Evolutionary conservation across 164 flowering plant genomes (phyloP).

Genomic region (Tinospora cordifolia): DNA sequence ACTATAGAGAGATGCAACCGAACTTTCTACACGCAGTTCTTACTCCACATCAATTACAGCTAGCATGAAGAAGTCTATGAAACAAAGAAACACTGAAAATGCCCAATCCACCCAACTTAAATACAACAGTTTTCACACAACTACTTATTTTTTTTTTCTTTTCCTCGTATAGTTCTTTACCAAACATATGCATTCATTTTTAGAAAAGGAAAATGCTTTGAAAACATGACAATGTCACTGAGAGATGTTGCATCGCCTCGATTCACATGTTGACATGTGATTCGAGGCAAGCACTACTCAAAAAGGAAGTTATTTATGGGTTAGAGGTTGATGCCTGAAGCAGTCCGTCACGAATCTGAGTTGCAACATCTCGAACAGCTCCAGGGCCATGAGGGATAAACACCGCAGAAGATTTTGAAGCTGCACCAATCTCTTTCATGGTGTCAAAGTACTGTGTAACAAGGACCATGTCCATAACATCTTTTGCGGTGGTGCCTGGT

Average conservation of each 20-base stretch:
- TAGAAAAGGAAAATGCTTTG: no score
- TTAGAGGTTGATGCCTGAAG: conserved; percentile 37
- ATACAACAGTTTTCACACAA: neutral
- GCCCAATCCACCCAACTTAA: no score
- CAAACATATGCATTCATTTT: no score
- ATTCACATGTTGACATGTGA: no score
- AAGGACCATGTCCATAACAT: conserved; percentile 69
- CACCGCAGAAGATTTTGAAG: conserved; percentile 63
- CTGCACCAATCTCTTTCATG: conserved; percentile 69
- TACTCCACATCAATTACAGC: neutral
- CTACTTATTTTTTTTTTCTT: no score
- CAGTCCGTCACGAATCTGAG: conserved; percentile 61
- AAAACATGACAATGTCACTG: no score
- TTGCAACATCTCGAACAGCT: conserved; percentile 54
- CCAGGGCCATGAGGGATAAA: conserved; percentile 80
- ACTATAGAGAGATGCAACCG: neutral
- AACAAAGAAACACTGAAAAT: no score
- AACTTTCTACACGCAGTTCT: neutral
- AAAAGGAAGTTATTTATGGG: neutral
- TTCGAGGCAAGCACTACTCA: neutral
- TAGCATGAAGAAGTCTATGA: neutral
- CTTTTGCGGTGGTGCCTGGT: conserved; percentile 65
- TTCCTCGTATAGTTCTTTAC: neutral
- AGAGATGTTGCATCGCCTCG: no score
- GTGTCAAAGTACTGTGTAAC: conserved; percentile 70